These are phyloP conservation scores for Fennellomyces sp. DNA, from an alignment of 371 early-diverging fungal species.

Conservation along the genomic window DNA sequence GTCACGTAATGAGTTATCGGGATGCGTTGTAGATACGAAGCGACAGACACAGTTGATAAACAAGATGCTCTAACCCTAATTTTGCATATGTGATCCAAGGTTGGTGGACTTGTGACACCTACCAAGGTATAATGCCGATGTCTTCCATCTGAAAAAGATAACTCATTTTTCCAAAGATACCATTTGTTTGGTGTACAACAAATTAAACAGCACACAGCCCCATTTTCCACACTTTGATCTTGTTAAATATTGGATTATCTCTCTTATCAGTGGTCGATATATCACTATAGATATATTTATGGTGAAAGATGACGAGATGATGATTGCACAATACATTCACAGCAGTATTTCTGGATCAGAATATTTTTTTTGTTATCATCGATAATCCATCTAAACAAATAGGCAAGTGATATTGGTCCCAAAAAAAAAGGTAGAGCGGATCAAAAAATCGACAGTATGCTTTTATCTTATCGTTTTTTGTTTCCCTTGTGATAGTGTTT, in stretches of 20 bases:
- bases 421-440: not conserved
- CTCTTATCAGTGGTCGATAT: no score
- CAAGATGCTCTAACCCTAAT: not conserved
- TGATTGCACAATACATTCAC: no score
- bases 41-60: not conserved
- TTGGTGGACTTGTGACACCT: not conserved
- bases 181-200: not conserved
- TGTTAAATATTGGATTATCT: no score
- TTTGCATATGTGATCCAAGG: not conserved
- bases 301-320: no score
- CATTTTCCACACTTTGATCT: not conserved
- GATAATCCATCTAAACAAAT: no score
- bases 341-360: no score
- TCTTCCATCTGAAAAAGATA: slow-evolving; percentile 1
- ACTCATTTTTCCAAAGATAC: not conserved
- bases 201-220: not conserved
- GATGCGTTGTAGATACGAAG: slow-evolving; percentile 11
- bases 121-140: not conserved
- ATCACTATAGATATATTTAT: no score
- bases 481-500: no score
- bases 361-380: not conserved
- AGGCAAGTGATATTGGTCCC: slow-evolving; percentile 4
- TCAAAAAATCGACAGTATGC: not conserved
- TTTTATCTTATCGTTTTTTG: not conserved
- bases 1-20: no score